Evolutionary conservation across 139 green algal species (phyloP), one percentile per base, ranked within the genome.

Genomic region (Monoraphidium neglectum): DNA sequence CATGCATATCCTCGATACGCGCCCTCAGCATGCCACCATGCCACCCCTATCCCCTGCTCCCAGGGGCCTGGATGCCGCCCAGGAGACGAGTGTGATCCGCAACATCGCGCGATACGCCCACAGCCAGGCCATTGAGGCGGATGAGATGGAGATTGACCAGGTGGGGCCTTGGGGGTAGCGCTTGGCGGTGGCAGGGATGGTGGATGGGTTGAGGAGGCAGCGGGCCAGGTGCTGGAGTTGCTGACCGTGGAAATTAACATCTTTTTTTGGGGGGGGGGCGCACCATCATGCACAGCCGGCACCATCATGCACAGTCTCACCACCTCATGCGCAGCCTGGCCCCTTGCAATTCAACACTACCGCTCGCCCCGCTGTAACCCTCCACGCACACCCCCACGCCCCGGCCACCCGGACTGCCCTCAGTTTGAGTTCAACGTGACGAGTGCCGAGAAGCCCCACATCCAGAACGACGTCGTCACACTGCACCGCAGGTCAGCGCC

Each of bases 381-480:
- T 6, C 30, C 53, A 28, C 30, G 24, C 56, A 56, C 33, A 30
- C 53, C 47, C 6, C 46, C 57, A 0, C 28, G 26, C 76, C 80
- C 35, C 73, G 47, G n/a, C n/a, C n/a, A n/a, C n/a, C n/a, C n/a
- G n/a, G n/a, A n/a, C n/a, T n/a, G n/a, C n/a, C n/a, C n/a, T n/a
- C 73, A 90, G 80, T 90, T 87, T 78, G 60, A 86, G 74, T 90
- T 81, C 70, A 85, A 87, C 79, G 87, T 81, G 70, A 80, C 66
- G 21, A 70, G 67, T 3, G 78, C 74, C 28, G 86, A 87, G 72
- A 83, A 87, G 84, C 87, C 86, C 33, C 82, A 90, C 73, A 85
- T 92, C 35, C 82, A 86, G 73, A 92, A 90, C 61, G 87, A 92
- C 82, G 87, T 81, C 0, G 81, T 92, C 54, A 90, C 84, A 53